Evolutionary conservation across 352 stramenopile genomes (phyloP), one percentile per base, ranked within the genome.

Genomic region (Globisporangium cylindrosporum): DNA sequence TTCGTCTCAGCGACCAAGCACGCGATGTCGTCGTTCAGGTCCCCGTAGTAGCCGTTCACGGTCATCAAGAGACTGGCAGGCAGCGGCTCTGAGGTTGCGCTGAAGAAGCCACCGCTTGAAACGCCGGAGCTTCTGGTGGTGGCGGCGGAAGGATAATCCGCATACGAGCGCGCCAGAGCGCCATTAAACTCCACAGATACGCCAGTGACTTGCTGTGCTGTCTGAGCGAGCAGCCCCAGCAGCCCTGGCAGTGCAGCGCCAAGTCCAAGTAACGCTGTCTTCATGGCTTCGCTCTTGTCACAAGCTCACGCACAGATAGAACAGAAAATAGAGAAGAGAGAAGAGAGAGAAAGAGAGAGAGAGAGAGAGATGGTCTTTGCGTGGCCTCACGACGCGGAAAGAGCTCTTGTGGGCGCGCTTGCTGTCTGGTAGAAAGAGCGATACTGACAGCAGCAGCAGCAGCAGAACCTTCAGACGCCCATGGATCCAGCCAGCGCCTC

Each of bases 1-100:
- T 62, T 68, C 4, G 66, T 55, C 10, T 71, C 66, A 14, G 9
- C 12, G 10, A 57, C 43, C 1, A 41, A 41, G 61, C 67, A 72
- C n/a, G 57, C 6, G 56, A 69, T 68, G 41, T 22, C 29, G 27
- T 62, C 43, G 22, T 22, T 56, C 8, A n/a, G 27, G 61, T 60
- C 67, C 12, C 62, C 67, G 46, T 64, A 68, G 67, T 60, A 66
- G 15, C 66, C 59, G 27, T 22, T 49, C 24, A 67, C 49, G 8
- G 58, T 62, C 48, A 66, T 62, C 9, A 71, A 18, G 24, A 71
- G 55, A 51, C 55, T 66, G 14, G 51, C 36, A 10, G 66, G 59
- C n/a, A 71, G 59, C 29, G 59, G 27, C 51, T 67, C 51, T 3
- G 36, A 49, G 15, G 38, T 51, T 1, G 32, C n/a, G 1, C 22